Base-by-base conservation (phyloP, 495 filamentous ascomycete species). In the Aspergillus carlsbadensis region DNA sequence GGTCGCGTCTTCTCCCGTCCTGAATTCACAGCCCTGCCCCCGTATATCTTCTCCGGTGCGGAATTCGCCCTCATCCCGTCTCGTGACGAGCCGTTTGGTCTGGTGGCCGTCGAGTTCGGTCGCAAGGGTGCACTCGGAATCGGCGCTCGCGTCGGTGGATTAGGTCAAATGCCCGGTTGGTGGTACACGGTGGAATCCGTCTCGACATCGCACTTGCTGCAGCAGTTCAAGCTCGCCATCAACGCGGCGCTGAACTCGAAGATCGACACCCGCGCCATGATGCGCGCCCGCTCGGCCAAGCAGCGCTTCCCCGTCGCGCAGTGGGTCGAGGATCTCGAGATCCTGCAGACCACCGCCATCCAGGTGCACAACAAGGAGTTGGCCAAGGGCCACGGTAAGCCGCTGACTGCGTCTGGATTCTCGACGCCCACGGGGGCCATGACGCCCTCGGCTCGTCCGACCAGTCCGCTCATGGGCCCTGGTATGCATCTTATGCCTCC, bases 101-200 rank as follows among this genome's bases (percentile, higher is more conserved):
- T 91, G 14, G 88, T 90, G 1, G 88, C 88, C 29, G 88, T 91
- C 39, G 88, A 91, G 61, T 91, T 90, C 63, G 88, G 88, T 15
- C 77, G 88, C 15, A 90, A 90, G 65, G 88, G 88, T 46, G 88
- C 88, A 10, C 76, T 91, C 17, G 87, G 88, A 50, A 85, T 91
- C 35, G 88, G 88, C 18, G 84, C 86, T 21, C 66, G 78, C 20
- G 78, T 81, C 0, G 78, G 78, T 57, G 87, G 88, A 26, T 74
- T 91, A 17, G 88, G 88, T 2, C 84, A 88, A 57, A 90, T 90
- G 86, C 88, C 87, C n/a, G 87, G 88, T 29, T 89, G 77, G 86
- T 74, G 86, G 87, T 67, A 90, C 78, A 54, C 77, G 70, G 69
- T 87, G 51, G 88, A 91, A 67, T 87, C 84, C 0, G 87, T 78